Conservation (phyloP, 305 asterid genomes). For the Solanum aculeatissimum region DNA sequence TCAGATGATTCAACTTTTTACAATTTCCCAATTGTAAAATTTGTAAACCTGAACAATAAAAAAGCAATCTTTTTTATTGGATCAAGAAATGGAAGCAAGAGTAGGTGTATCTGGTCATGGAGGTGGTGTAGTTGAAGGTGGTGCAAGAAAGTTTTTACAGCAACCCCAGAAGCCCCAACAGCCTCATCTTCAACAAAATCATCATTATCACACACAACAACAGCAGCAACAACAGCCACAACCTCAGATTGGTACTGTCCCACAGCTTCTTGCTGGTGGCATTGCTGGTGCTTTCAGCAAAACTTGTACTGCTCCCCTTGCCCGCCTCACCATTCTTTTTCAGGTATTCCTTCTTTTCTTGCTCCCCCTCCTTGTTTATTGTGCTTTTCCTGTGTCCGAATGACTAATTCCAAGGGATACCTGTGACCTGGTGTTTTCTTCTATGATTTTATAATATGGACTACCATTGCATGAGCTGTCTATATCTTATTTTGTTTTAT, state of each 20-base stretch:
- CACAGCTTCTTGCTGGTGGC: constrained; percentile 96
- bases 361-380: neutral
- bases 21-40: neutral
- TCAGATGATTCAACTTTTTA: neutral
- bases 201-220: constrained; percentile 20
- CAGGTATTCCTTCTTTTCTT: constrained; percentile 5
- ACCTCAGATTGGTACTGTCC: constrained; percentile 78
- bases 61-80: neutral
- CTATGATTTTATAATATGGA: neutral
- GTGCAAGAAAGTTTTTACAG: constrained; percentile 50
- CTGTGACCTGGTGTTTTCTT: neutral
- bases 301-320: constrained; percentile 96
- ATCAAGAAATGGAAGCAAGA: constrained; percentile 65
- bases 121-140: constrained; percentile 43
- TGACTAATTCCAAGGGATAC: neutral
- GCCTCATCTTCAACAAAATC: constrained; percentile 15
- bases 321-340: constrained; percentile 92
- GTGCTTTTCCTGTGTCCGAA: neutral
- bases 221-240: constrained; percentile 28
- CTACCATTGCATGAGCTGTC: neutral
- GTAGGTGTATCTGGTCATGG: constrained; percentile 38
- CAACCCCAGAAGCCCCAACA: constrained; percentile 11
- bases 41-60: neutral
- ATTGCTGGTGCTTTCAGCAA: constrained; percentile 98
- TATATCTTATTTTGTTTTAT: neutral